phyloP scores from a whole-genome alignment of 2,329 filamentous ascomycete species.

The Stachybotrys chartarum region DNA sequence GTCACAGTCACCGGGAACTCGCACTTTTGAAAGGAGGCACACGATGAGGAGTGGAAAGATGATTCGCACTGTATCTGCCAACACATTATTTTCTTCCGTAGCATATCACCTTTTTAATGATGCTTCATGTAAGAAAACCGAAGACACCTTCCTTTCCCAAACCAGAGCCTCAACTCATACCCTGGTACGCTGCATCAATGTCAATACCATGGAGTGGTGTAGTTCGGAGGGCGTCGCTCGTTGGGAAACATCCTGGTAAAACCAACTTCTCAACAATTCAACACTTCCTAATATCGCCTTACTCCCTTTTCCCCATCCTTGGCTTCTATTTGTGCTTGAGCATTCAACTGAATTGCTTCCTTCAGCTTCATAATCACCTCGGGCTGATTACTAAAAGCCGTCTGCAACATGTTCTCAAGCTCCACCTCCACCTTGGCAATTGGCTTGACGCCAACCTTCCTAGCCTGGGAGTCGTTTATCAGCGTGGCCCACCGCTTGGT shows the following conservation, averaged over 20 bases:
- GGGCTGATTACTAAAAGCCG: slow-evolving; percentile 51
- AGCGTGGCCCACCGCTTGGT: slow-evolving; percentile 52
- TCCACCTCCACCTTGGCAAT: slow-evolving; percentile 48
- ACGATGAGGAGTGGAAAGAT: too few species aligned
- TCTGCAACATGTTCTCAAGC: slow-evolving; percentile 47
- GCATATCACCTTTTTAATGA: too few species aligned
- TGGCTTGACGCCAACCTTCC: slow-evolving; percentile 41
- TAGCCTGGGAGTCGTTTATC: slow-evolving; percentile 39
- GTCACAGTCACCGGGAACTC: too few species aligned
- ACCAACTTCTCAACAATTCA: not conserved
- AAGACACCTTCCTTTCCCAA: too few species aligned
- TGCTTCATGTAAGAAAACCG: too few species aligned
- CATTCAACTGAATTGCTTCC: slow-evolving; percentile 52
- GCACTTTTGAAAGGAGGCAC: too few species aligned
- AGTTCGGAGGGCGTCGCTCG: too few species aligned
- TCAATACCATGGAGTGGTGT: too few species aligned
- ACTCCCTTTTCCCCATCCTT: slow-evolving; percentile 26
- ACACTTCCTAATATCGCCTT: slow-evolving; percentile 16
- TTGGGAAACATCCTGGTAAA: not conserved
- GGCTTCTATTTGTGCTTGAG: slow-evolving; percentile 42
- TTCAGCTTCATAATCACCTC: slow-evolving; percentile 54
- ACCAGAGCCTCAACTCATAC: too few species aligned
- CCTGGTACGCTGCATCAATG: too few species aligned
- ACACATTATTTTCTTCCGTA: too few species aligned
- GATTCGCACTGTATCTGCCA: too few species aligned